These are phyloP conservation scores for Tylopilus sp. DNA, from an alignment of 1,284 basidiomycete species.

Conservation along the genomic window DNA sequence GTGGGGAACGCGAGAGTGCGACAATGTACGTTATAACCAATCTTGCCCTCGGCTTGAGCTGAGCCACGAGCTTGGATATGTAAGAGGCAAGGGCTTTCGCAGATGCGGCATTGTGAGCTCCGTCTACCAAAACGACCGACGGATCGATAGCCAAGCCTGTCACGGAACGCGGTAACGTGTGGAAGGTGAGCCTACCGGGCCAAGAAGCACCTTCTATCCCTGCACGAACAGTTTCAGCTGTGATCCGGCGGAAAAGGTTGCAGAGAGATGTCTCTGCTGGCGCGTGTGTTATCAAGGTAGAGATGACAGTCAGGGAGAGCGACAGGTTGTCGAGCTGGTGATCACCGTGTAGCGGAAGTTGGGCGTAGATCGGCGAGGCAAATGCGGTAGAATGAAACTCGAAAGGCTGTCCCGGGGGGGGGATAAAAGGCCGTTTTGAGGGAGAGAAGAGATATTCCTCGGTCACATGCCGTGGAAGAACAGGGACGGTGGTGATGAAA, in stretches of 20 bases:
- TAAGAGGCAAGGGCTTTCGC: constrained; percentile 69
- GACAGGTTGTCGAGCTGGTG: constrained; percentile 85
- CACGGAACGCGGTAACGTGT: constrained; percentile 38
- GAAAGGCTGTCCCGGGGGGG: constrained; percentile 46
- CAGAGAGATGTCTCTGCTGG: constrained; percentile 25
- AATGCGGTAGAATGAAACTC: constrained; percentile 42
- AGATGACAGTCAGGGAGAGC: constrained; percentile 64
- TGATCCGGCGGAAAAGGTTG: constrained; percentile 24
- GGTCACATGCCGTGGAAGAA: constrained; percentile 22
- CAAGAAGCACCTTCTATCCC: constrained; percentile 68
- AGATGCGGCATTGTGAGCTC: constrained; percentile 93
- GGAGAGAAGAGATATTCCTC: constrained; percentile 37
- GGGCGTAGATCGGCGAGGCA: constrained; percentile 35
- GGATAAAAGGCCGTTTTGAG: constrained; percentile 31
- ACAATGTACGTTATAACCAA: constrained; percentile 65
- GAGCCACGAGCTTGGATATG: constrained; percentile 44
- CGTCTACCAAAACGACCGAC: constrained; percentile 74
- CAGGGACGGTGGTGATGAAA: constrained; percentile 36
- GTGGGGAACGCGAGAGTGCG: constrained; percentile 76
- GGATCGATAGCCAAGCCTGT: constrained; percentile 22
- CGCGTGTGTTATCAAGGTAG: constrained; percentile 51
- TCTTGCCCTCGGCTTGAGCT: constrained; percentile 21
- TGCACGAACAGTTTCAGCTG: constrained; percentile 22
- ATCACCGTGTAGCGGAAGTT: constrained; percentile 66
- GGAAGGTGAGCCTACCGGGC: constrained; percentile 83